Evolutionary conservation across 1,139 yeast genomes (phyloP), one percentile per base, ranked within the genome.

Genomic region (Wickerhamomyces sp.): DNA sequence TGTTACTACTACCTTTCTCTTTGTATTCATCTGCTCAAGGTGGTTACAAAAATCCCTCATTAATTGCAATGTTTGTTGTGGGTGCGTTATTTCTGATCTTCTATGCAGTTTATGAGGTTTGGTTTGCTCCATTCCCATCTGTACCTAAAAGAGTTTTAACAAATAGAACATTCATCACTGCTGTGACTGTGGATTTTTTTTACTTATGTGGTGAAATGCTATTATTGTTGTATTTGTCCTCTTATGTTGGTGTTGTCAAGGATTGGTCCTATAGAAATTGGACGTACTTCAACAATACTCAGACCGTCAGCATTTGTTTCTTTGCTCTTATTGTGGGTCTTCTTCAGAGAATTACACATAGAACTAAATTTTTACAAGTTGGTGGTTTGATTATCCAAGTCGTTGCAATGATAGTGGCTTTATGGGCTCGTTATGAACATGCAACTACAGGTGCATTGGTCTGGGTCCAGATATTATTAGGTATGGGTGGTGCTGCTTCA

Each of bases 61-160:
- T 65, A 49, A 64, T 65, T 40, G 68, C 70, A 28, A 65, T 65
- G 70, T 48, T 61, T 26, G 56, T 56, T 24, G 60, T 61, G 35
- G 69, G 70, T 37, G 65, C 61, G 28, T 35, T 64, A 3, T 40
- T 65, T 5, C 44, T 65, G 25, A 48, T 63, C 14, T 31, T 42
- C 9, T 62, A 56, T 39, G 48, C 47, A 5, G 24, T 61, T 18
- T 61, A 53, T 35, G 68, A 65, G 48, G 38, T 53, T 27, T 53
- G 42, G 37, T 42, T 51, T 30, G 62, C 66, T 17, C 64, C 65
- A 20, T 55, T 48, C 43, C 67, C 69, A 14, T 52, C 60, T n/a
- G 54, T 63, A 52, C 68, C 68, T 14, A 57, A 49, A 40, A 48
- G 65, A 39, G 57, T 64, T 18, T 39, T 61, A 36, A 24, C 52